These are phyloP conservation scores for Skeletonema marinoi DNA, from an alignment of 108 stramenopile genomes.

Conservation along the genomic window DNA sequence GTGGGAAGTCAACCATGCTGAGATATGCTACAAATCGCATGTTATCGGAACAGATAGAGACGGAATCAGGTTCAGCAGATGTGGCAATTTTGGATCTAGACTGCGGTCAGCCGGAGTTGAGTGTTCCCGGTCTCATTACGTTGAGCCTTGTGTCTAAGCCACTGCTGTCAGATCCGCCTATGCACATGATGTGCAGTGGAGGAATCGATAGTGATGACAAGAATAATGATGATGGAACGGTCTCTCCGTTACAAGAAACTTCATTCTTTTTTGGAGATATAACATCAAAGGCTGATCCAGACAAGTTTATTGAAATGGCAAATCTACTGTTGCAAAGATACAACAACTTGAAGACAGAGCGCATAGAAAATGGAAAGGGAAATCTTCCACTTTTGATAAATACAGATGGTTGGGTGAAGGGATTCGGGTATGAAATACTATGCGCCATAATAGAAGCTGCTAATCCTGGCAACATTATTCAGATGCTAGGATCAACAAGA, in stretches of 20 bases:
- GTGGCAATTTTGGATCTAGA: conserved; percentile 91
- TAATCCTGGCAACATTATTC: conserved; percentile 78
- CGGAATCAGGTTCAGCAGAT: background rate
- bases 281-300: conserved; percentile 80
- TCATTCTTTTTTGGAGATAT: conserved; percentile 77
- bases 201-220: background rate
- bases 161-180: conserved; percentile 77
- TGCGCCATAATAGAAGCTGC: conserved; percentile 60
- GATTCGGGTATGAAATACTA: conserved; percentile 85
- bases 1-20: conserved; percentile 88
- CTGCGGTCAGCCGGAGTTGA: conserved; percentile 91
- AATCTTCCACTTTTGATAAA: conserved; percentile 81
- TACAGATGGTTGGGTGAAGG: conserved; percentile 95
- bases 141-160: conserved; percentile 70
- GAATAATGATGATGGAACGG: background rate
- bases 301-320: conserved; percentile 65
- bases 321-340: conserved; percentile 53
- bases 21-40: conserved; percentile 82
- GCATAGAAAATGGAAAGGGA: background rate
- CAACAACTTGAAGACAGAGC: conserved; percentile 13
- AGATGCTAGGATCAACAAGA: conserved; percentile 69
- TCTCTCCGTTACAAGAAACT: conserved; percentile 10
- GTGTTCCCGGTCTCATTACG: conserved; percentile 83
- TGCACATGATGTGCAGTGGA: conserved; percentile 47
- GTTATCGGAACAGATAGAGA: conserved; percentile 31